These are phyloP conservation scores for Thymus quinquecostatus DNA, from an alignment of 257 asterid genomes.

Conservation along the genomic window DNA sequence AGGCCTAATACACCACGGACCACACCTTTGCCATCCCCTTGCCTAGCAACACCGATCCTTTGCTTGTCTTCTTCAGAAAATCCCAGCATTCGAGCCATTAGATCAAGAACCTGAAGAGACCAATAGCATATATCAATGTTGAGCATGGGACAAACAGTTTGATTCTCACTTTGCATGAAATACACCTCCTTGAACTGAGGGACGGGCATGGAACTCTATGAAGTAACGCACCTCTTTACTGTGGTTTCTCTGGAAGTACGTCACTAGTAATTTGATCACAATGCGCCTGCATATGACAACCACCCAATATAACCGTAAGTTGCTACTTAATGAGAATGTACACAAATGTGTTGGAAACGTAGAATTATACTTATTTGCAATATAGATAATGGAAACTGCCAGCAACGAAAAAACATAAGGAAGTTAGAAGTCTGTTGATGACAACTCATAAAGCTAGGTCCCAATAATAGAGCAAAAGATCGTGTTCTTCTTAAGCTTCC, in stretches of 20 bases:
- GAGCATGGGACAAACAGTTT: neutral
- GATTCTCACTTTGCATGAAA: conserved; percentile 11
- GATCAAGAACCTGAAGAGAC: conserved; percentile 79
- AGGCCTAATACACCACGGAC: conserved; percentile 95
- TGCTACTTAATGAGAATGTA: neutral
- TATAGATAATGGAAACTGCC: neutral
- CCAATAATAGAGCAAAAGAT: conserved; percentile 8
- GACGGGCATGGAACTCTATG: neutral
- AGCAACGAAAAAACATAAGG: neutral
- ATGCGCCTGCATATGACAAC: conserved; percentile 75
- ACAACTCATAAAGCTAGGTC: conserved; percentile 2
- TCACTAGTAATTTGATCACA: conserved; percentile 90
- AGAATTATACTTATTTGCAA: neutral
- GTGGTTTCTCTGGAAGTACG: conserved; percentile 96
- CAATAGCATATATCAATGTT: neutral
- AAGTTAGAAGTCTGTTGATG: conserved; percentile 5
- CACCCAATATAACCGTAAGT: neutral
- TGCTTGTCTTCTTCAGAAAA: conserved; percentile 97
- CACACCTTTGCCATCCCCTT: conserved; percentile 90
- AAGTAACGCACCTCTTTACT: conserved; percentile 81
- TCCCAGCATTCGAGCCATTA: conserved; percentile 97
- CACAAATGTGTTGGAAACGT: neutral
- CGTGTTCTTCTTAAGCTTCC: neutral
- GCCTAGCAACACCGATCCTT: conserved; percentile 87
- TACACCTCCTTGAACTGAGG: neutral